These are phyloP conservation scores for Colletotrichum sp. DNA, from an alignment of 2,329 filamentous ascomycete genomes.

Conservation along the genomic window DNA sequence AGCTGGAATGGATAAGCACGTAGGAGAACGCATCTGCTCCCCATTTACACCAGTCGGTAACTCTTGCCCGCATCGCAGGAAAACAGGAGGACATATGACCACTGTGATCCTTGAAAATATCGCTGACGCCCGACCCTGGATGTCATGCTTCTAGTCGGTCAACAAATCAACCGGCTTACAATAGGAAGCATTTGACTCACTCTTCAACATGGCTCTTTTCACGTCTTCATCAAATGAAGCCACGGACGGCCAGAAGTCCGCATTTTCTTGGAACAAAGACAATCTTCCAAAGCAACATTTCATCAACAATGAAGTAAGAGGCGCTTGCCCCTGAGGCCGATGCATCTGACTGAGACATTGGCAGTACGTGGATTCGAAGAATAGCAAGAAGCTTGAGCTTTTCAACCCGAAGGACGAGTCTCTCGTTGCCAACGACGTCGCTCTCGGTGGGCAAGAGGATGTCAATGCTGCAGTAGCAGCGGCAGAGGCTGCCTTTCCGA, in stretches of 20 bases:
- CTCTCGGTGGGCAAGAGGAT: conserved; percentile 48
- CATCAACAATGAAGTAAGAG: conserved; percentile 40
- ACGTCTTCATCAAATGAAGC: conserved; percentile 25
- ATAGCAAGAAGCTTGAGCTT: conserved; percentile 49
- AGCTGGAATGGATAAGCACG: neutral
- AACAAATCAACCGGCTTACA: neutral
- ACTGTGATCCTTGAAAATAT: neutral
- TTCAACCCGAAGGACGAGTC: conserved; percentile 54
- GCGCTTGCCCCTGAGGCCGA: neutral
- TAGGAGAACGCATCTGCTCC: neutral
- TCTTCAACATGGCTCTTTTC: conserved; percentile 27
- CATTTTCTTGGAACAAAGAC: conserved; percentile 31
- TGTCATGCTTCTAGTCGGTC: neutral
- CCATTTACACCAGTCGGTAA: neutral
- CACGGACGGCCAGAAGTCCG: neutral
- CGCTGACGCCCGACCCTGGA: neutral
- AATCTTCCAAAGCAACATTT: conserved; percentile 42
- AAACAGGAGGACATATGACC: neutral
- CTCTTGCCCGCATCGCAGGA: neutral
- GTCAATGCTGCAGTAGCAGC: conserved; percentile 53
- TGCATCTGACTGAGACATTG: neutral
- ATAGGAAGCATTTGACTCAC: neutral
- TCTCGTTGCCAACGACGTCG: conserved; percentile 53
- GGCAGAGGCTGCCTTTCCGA: conserved; percentile 52
- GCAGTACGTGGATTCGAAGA: conserved; percentile 47